Conservation (phyloP, 2,329 filamentous ascomycete genomes). For the Arachnopeziza araneosa region DNA sequence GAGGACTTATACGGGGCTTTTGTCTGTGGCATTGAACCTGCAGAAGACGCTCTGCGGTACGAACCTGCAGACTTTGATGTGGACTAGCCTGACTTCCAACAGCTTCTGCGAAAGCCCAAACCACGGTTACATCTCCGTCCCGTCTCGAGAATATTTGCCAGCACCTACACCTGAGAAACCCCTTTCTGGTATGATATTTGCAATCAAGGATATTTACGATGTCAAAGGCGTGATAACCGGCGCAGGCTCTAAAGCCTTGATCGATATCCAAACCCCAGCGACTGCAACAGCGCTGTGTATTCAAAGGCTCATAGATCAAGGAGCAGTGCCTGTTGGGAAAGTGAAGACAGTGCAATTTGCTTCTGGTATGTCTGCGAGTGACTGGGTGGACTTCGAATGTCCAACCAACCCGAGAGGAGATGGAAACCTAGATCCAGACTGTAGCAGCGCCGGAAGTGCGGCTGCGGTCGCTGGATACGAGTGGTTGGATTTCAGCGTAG, state of each 20-base stretch:
- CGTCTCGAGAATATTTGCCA: slow-evolving; percentile 50
- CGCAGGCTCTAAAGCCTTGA: slow-evolving; percentile 33
- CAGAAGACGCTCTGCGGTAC: background rate
- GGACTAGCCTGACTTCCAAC: slow-evolving; percentile 22
- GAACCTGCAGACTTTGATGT: background rate
- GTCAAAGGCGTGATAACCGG: slow-evolving; percentile 42
- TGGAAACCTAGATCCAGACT: slow-evolving; percentile 39
- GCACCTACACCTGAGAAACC: slow-evolving; percentile 44
- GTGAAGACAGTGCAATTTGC: slow-evolving; percentile 44
- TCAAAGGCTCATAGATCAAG: slow-evolving; percentile 50
- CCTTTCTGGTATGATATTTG: slow-evolving; percentile 53
- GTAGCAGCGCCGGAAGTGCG: slow-evolving; percentile 41
- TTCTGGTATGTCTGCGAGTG: slow-evolving; percentile 26
- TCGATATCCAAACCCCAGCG: slow-evolving; percentile 38
- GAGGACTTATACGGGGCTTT: background rate
- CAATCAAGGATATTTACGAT: slow-evolving; percentile 58
- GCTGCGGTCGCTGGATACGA: slow-evolving; percentile 38
- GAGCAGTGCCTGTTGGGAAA: slow-evolving; percentile 50
- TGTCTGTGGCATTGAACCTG: background rate
- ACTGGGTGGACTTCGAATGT: slow-evolving; percentile 38
- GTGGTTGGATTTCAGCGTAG: slow-evolving; percentile 45
- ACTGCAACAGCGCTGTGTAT: slow-evolving; percentile 44
- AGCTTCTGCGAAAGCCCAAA: background rate
- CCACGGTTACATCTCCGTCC: slow-evolving; percentile 38
- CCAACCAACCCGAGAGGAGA: slow-evolving; percentile 41